Base-by-base conservation (phyloP, 805 yeast species). In the Myxozyma lipomycoides region DNA sequence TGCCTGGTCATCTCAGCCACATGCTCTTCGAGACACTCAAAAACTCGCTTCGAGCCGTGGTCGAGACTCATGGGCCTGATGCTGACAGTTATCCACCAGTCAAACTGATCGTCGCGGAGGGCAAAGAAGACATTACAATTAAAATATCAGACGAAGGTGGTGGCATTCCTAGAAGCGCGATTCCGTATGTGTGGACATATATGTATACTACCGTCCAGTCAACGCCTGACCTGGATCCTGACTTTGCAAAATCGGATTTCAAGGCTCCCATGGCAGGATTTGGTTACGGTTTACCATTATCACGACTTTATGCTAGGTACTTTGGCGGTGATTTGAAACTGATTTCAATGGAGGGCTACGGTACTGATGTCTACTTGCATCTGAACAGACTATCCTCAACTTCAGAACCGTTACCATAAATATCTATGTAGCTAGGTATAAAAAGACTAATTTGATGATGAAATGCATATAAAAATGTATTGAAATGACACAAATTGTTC, bases 71-170 rank as follows among this genome's bases (percentile, higher is more conserved):
- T 56, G 76, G 84, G 34, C 79, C 79, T 18, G 73, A 74, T 56
- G 89, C 84, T 59, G 75, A 86, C 55, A 73, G 76, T 49, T 87
- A 82, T 64, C 95, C 96, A 0, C 86, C 95, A 1, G 82, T 89
- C 38, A 88, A 86, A 68, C 82, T 89, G 22, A 85, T 89, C 46
- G 89, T 88, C 25, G 86, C 90, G 9, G 86, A 87, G 64, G 96
- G 96, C 15, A 78, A 81, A 41, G 95, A 88, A 65, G 96, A 89
- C 62, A 87, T 89, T 60, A 88, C 96, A 7, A 83, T 88, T 61
- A 89, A 89, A 67, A 82, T 88, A 55, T 82, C 90, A 25, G 96
- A 88, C 66, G 95, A 88, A 70, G 96, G 96, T 34, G 96, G 96
- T 26, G 96, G 96, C 21, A 87, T 89, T 53, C 86, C 95, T 1